phyloP scores from a whole-genome alignment of 495 filamentous ascomycete species.

The Aspergillus egyptiacus region DNA sequence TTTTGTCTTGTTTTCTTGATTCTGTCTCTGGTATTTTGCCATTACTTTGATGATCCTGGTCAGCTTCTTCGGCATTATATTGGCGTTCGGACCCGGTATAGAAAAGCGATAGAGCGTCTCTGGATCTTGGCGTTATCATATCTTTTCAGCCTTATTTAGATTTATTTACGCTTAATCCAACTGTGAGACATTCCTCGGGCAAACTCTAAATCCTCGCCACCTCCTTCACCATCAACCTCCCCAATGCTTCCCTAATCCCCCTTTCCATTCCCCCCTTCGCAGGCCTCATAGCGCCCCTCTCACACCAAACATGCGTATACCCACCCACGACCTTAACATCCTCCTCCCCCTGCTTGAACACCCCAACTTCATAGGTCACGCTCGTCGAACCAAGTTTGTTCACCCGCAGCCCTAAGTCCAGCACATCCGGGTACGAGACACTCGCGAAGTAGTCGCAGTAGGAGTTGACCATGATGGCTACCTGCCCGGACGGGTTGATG shows the following conservation, averaged over 20 bases:
- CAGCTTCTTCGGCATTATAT: background rate
- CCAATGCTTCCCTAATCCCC: slow-evolving; percentile 37
- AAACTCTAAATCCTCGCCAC: slow-evolving; percentile 18
- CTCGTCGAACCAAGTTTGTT: slow-evolving; percentile 79
- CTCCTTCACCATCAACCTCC: slow-evolving; percentile 37
- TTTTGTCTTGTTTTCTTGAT: no score
- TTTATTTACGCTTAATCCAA: no score
- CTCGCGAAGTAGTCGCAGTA: slow-evolving; percentile 79
- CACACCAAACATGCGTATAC: slow-evolving; percentile 85
- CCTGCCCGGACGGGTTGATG: slow-evolving; percentile 36
- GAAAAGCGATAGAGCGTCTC: slow-evolving; percentile 3
- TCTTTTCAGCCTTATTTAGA: background rate
- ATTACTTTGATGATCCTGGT: background rate
- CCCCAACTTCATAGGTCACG: slow-evolving; percentile 86
- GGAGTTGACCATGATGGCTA: slow-evolving; percentile 77
- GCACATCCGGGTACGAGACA: slow-evolving; percentile 73
- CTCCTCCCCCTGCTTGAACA: slow-evolving; percentile 73
- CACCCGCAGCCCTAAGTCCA: slow-evolving; percentile 77
- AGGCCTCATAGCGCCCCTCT: slow-evolving; percentile 64
- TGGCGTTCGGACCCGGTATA: background rate
- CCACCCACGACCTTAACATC: slow-evolving; percentile 78
- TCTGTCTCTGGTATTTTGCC: background rate
- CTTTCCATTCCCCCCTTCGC: slow-evolving; percentile 43
- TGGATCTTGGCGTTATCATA: background rate
- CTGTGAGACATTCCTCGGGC: no score